Evolutionary conservation across 1,284 basidiomycete species (phyloP).

Genomic region (Mycosarcoma mackinlayi): DNA sequence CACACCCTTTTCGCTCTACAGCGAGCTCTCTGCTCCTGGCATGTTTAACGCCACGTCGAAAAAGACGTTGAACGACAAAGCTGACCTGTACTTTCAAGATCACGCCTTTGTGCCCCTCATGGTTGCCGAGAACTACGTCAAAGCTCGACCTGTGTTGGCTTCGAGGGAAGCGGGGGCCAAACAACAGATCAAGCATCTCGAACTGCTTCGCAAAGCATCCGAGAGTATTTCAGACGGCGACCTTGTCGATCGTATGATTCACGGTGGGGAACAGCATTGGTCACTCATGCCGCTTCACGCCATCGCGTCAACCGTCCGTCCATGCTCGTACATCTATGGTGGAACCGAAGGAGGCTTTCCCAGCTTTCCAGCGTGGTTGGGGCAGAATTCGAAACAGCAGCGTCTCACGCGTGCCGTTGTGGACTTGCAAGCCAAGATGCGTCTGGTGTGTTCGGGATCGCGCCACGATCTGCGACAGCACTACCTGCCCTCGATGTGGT

Average conservation of each 20-base stretch:
- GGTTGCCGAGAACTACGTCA: slow-evolving; percentile 78
- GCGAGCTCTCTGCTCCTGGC: slow-evolving; percentile 84
- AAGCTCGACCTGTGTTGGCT: slow-evolving; percentile 69
- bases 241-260: slow-evolving; percentile 91
- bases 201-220: slow-evolving; percentile 81
- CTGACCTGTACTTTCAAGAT: slow-evolving; percentile 97
- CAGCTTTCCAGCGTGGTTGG: slow-evolving; percentile 73
- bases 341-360: slow-evolving; percentile 55
- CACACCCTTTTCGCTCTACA: slow-evolving; percentile 74
- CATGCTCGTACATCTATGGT: slow-evolving; percentile 58
- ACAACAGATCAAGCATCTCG: slow-evolving; percentile 75
- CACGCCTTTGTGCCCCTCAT: slow-evolving; percentile 92
- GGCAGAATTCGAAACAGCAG: slow-evolving; percentile 91
- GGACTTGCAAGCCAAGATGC: slow-evolving; percentile 94
- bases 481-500: slow-evolving; percentile 87
- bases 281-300: slow-evolving; percentile 92
- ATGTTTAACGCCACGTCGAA: slow-evolving; percentile 84
- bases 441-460: slow-evolving; percentile 88
- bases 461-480: slow-evolving; percentile 87
- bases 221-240: slow-evolving; percentile 94
- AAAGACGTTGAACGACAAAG: slow-evolving; percentile 87
- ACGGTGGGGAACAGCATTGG: slow-evolving; percentile 90
- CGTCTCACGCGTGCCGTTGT: slow-evolving; percentile 84
- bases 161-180: slow-evolving; percentile 68
- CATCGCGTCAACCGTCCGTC: slow-evolving; percentile 83